Evolutionary conservation across 495 filamentous ascomycete species (phyloP).

Genomic region (Thozetella sp.): DNA sequence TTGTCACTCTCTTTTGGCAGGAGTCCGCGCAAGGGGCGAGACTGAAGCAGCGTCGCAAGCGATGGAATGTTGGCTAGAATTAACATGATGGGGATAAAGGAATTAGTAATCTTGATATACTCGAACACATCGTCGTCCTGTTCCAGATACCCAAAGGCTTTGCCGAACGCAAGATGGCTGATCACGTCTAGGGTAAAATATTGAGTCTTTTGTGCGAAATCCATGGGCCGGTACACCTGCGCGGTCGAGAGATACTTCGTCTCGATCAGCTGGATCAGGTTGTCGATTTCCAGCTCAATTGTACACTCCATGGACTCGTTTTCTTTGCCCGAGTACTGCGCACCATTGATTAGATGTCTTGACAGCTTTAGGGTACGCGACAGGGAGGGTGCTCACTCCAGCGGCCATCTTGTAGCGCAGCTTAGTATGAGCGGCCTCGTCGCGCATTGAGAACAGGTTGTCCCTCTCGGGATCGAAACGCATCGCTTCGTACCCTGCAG

Average conservation of each 20-base stretch:
- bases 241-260: slow-evolving; percentile 43
- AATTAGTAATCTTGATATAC: slow-evolving; percentile 16
- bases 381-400: slow-evolving; percentile 28
- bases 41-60: slow-evolving; percentile 14
- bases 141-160: slow-evolving; percentile 25
- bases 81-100: slow-evolving; percentile 11
- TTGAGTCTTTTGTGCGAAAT: slow-evolving; percentile 31
- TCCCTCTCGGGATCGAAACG: slow-evolving; percentile 28
- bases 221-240: slow-evolving; percentile 29
- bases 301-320: slow-evolving; percentile 33
- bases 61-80: slow-evolving; percentile 7
- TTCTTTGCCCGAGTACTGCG: slow-evolving; percentile 42
- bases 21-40: slow-evolving; percentile 10
- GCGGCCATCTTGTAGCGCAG: slow-evolving; percentile 32
- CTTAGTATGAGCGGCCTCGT: slow-evolving; percentile 27
- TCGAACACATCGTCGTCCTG: slow-evolving; percentile 20
- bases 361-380: slow-evolving; percentile 21
- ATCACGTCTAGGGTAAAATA: slow-evolving; percentile 35
- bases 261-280: slow-evolving; percentile 38
- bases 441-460: slow-evolving; percentile 33
- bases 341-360: slow-evolving; percentile 15
- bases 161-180: slow-evolving; percentile 24
- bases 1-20: slow-evolving; percentile 15
- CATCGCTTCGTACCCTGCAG: slow-evolving; percentile 27
- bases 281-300: slow-evolving; percentile 36